These are phyloP conservation scores for Metarhizium album DNA, from an alignment of 2,329 filamentous ascomycete genomes.

Conservation along the genomic window DNA sequence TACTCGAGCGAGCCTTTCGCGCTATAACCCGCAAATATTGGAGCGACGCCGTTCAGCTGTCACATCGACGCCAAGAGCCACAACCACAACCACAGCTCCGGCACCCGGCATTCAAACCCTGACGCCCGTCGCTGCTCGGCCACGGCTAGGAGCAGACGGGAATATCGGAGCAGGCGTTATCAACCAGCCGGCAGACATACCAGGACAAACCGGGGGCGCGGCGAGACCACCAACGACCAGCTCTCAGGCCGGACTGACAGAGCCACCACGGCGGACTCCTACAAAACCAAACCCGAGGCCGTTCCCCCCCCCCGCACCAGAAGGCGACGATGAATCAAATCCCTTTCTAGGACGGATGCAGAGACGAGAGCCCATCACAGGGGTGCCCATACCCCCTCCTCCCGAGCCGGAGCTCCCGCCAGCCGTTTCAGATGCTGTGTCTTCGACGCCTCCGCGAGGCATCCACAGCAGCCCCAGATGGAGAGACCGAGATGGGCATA, in stretches of 20 bases:
- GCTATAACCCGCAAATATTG: conserved; percentile 48
- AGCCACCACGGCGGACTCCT: conserved; percentile 28
- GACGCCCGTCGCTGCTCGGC: not conserved
- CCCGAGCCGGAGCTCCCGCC: conserved; percentile 56
- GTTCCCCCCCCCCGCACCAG: conserved; percentile 31
- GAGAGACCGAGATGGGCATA: conserved; percentile 20
- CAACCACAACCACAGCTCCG: conserved; percentile 8
- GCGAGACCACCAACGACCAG: conserved; percentile 10
- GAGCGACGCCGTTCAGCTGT: conserved; percentile 31
- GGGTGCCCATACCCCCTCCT: conserved; percentile 15
- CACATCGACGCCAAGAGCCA: conserved; percentile 18
- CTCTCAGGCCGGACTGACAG: conserved; percentile 22
- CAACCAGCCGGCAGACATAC: conserved; percentile 11
- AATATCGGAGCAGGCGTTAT: conserved; percentile 15
- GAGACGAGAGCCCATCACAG: conserved; percentile 20
- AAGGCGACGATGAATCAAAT: conserved; percentile 18
- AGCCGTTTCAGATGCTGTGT: conserved; percentile 40
- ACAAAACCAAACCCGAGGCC: conserved; percentile 34
- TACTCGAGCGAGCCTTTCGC: conserved; percentile 51
- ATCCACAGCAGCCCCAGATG: conserved; percentile 49
- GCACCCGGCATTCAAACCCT: conserved; percentile 1
- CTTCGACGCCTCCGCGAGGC: conserved; percentile 44
- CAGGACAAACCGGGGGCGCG: conserved; percentile 4
- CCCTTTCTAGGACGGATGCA: conserved; percentile 20
- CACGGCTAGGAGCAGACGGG: not conserved